Percentiles rank a stretch among this genome's conserved stretches.
Conservation (phyloP, 2,329 filamentous ascomycete species). For the Fusarium mundagurra region DNA sequence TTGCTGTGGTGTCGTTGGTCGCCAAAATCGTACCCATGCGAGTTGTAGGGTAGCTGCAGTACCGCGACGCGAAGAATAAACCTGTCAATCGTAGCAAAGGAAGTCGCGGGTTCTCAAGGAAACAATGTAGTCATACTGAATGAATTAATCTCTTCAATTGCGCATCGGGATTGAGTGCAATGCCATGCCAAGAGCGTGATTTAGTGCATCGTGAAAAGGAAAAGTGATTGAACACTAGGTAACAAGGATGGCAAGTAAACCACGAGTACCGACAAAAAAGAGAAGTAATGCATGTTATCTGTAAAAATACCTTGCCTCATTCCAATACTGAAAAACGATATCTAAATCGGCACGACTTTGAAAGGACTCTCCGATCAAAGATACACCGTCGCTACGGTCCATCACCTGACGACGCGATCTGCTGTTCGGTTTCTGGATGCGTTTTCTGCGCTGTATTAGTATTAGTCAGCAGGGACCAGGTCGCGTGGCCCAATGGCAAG, state of each 20-base stretch:
- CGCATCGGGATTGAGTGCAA: background rate
- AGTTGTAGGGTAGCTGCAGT: background rate
- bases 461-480: background rate
- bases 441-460: background rate
- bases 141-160: no score
- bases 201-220: background rate
- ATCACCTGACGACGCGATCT: background rate
- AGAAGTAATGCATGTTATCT: no score
- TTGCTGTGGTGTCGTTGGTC: background rate
- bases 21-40: background rate
- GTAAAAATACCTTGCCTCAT: no score
- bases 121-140: no score
- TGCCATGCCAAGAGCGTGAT: accelerated
- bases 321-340: no score
- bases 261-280: no score
- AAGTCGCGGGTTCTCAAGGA: accelerated
- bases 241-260: no score
- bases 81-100: no score
- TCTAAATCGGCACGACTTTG: background rate
- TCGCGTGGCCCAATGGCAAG: slow-evolving; percentile 34
- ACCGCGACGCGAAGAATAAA: background rate
- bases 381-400: background rate
- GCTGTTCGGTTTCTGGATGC: accelerated
- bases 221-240: no score
- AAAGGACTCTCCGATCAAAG: accelerated